A percentile compares a stretch with the other conserved stretches of the same genome.
phyloP scores from a whole-genome alignment of 768 basidiomycete species.

The Bullera alba region DNA sequence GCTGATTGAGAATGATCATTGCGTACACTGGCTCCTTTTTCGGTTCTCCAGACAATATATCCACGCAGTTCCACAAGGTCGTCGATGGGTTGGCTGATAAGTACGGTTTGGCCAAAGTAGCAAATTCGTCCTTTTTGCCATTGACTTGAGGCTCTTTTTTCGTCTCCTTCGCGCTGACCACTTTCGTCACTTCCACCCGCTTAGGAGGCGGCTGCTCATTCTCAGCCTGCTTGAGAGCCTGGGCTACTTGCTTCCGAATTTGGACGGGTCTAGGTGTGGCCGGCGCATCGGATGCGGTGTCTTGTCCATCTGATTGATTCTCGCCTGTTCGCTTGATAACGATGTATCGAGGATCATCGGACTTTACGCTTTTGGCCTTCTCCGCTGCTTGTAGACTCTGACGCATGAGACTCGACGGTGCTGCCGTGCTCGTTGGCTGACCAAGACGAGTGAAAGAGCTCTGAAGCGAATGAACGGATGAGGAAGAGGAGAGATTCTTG shows the following conservation, averaged over 20 bases:
- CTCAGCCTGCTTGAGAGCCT: neutral
- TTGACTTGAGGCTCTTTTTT: neutral
- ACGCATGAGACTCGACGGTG: neutral
- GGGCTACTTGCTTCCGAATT: too few species aligned
- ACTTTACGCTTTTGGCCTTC: neutral
- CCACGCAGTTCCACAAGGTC: conserved; percentile 1
- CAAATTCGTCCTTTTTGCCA: neutral
- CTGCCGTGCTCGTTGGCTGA: neutral
- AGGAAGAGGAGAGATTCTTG: neutral
- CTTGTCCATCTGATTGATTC: neutral
- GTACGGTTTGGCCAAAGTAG: neutral
- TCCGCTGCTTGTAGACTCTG: neutral
- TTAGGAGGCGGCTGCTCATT: neutral
- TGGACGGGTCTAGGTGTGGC: neutral
- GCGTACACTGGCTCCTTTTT: conserved; percentile 11
- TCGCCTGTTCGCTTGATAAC: neutral
- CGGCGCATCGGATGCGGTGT: neutral
- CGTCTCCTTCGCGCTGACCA: neutral
- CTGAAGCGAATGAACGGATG: neutral
- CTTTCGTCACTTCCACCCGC: neutral
- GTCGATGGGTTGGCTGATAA: neutral
- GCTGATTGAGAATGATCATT: conserved; percentile 41
- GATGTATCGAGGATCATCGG: neutral
- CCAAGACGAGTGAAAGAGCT: neutral
- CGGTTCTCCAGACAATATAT: neutral